Conservation (phyloP, 2,329 filamentous ascomycete genomes). For the Tricladium varicosporioides region DNA sequence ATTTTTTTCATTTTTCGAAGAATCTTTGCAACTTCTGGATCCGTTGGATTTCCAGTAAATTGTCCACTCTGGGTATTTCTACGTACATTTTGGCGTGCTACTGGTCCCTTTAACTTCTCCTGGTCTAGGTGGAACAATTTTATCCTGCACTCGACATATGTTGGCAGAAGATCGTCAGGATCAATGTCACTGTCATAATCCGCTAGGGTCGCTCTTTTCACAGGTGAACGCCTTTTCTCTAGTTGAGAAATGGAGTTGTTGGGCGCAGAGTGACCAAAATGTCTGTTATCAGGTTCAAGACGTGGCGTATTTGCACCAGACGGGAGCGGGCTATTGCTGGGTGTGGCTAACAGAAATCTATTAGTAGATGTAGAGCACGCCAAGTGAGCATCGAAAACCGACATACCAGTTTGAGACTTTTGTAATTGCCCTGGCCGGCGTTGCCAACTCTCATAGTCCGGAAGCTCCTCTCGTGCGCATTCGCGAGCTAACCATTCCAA, state of each 20-base stretch:
- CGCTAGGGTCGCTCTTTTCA: conserved; percentile 32
- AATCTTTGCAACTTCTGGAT: conserved; percentile 57
- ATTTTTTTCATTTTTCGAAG: conserved; percentile 74
- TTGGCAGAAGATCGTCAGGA: conserved; percentile 70
- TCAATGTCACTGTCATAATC: conserved; percentile 70
- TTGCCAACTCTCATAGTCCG: conserved; percentile 61
- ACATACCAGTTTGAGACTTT: conserved; percentile 32
- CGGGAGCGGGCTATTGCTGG: conserved; percentile 30
- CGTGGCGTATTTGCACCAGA: conserved; percentile 34
- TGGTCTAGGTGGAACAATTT: conserved; percentile 63
- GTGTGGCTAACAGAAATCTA: conserved; percentile 28
- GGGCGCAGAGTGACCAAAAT: conserved; percentile 18
- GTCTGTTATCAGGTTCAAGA: conserved; percentile 30
- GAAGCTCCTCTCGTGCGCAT: conserved; percentile 65
- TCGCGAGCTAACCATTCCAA: conserved; percentile 88
- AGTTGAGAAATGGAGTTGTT: conserved; percentile 10
- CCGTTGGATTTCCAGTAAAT: conserved; percentile 11
- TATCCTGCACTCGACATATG: conserved; percentile 73
- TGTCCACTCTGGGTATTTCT: conserved; percentile 15
- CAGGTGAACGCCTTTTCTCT: conserved; percentile 19
- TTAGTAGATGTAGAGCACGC: conserved; percentile 3
- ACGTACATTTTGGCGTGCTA: conserved; percentile 12
- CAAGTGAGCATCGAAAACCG: neutral
- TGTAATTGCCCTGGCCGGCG: conserved; percentile 22
- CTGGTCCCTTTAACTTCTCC: conserved; percentile 42